phyloP scores from a whole-genome alignment of 2,329 filamentous ascomycete species.

The Diaporthe citriasiana region DNA sequence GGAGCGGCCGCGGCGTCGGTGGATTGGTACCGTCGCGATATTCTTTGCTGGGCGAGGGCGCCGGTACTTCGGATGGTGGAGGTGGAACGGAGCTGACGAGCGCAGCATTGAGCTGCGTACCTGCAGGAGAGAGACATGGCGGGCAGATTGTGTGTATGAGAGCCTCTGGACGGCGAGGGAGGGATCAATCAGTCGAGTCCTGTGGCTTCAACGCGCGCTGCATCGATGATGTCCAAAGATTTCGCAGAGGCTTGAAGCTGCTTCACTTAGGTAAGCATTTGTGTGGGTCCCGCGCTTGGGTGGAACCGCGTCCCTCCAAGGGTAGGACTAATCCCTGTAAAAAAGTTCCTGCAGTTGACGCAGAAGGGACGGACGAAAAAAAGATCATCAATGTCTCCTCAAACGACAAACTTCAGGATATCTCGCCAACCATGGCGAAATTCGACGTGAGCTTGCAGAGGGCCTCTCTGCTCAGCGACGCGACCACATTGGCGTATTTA shows the following conservation, averaged over 20 bases:
- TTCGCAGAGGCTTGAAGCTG: constrained; percentile 42
- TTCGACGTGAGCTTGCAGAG: constrained; percentile 69
- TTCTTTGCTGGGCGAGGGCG: constrained; percentile 62
- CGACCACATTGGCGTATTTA: constrained; percentile 69
- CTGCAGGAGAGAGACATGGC: constrained; percentile 74
- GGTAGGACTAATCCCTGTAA: constrained; percentile 39
- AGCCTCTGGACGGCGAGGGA: constrained; percentile 18
- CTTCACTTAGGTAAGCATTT: constrained; percentile 25
- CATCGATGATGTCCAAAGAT: constrained; percentile 41
- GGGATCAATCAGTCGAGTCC: constrained; percentile 22
- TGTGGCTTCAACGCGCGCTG: constrained; percentile 28
- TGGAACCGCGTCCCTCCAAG: constrained; percentile 33
- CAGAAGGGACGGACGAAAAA: constrained; percentile 45
- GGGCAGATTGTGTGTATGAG: constrained; percentile 31
- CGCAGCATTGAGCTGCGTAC: constrained; percentile 75
- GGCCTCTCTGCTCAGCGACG: constrained; percentile 69
- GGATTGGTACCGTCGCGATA: constrained; percentile 86
- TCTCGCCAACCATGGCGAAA: constrained; percentile 63
- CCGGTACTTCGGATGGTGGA: constrained; percentile 58
- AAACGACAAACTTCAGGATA: constrained; percentile 40
- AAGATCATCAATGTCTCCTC: constrained; percentile 42
- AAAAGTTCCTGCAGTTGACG: constrained; percentile 24
- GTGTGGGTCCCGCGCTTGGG: constrained; percentile 35
- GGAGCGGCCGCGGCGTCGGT: constrained; percentile 72
- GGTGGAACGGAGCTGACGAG: constrained; percentile 70